Evolutionary conservation across 2,329 filamentous ascomycete species (phyloP).

Genomic region (Colletotrichum sp.): DNA sequence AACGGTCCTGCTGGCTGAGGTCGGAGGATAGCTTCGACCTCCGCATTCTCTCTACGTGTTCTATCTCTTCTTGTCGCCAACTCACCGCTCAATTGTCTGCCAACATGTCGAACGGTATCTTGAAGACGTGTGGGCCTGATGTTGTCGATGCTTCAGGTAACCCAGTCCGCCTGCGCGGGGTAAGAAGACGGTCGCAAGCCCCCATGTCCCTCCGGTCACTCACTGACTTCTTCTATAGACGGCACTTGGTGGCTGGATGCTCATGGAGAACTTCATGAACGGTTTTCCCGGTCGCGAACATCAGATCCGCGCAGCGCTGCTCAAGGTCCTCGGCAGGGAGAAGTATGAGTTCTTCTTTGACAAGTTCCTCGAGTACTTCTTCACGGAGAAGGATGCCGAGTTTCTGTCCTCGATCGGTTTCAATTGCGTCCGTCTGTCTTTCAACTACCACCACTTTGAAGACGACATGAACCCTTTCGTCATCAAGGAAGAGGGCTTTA

Average conservation of each 20-base stretch:
- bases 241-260: slow-evolving; percentile 35
- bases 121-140: slow-evolving; percentile 13
- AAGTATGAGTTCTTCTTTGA: slow-evolving; percentile 67
- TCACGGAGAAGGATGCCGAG: slow-evolving; percentile 61
- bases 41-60: background rate
- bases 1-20: background rate
- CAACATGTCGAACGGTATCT: slow-evolving; percentile 2
- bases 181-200: background rate
- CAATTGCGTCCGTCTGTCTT: slow-evolving; percentile 64
- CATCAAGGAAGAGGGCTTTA: slow-evolving; percentile 52
- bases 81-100: background rate
- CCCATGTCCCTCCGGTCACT: rapidly evolving
- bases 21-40: background rate
- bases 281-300: slow-evolving; percentile 65
- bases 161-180: slow-evolving; percentile 46
- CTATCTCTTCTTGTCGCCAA: background rate
- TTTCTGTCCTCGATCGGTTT: slow-evolving; percentile 61
- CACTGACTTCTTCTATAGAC: slow-evolving; percentile 14
- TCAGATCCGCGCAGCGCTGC: slow-evolving; percentile 58
- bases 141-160: slow-evolving; percentile 51
- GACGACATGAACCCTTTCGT: slow-evolving; percentile 55
- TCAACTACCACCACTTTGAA: slow-evolving; percentile 65
- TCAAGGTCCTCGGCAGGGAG: slow-evolving; percentile 56
- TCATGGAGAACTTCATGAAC: slow-evolving; percentile 68
- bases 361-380: slow-evolving; percentile 61